phyloP scores from a whole-genome alignment of 2,329 filamentous ascomycete species.

The Aplosporella prunicola region DNA sequence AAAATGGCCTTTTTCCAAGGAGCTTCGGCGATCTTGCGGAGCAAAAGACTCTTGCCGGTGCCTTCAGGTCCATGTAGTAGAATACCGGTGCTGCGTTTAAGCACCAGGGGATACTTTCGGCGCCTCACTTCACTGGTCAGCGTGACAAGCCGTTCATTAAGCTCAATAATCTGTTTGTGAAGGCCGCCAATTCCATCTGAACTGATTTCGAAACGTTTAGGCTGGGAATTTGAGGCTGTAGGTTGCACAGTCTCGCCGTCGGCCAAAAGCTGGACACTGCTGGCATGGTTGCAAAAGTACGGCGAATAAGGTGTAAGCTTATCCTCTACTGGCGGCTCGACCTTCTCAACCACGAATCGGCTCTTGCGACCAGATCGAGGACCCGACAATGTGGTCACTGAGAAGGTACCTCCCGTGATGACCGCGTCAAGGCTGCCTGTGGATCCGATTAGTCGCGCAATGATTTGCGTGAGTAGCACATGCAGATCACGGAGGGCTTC shows the following conservation, averaged over 20 bases:
- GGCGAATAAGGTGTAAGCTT: constrained; percentile 15
- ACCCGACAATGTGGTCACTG: constrained; percentile 24
- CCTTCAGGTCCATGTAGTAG: constrained; percentile 74
- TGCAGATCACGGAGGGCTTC: too few relatives aligned
- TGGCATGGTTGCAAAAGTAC: constrained; percentile 23
- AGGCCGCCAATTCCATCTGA: constrained; percentile 57
- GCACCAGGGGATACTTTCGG: constrained; percentile 4
- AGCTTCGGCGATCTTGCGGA: constrained; percentile 53
- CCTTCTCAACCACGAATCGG: constrained; percentile 51
- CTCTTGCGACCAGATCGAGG: constrained; percentile 48
- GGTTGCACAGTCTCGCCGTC: constrained; percentile 1
- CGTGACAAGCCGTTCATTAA: constrained; percentile 56
- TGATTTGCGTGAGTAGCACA: neutral
- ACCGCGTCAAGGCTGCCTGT: constrained; percentile 57
- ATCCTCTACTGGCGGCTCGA: constrained; percentile 34
- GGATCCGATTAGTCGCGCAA: constrained; percentile 1
- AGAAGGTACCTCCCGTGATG: constrained; percentile 60
- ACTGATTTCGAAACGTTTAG: constrained; percentile 12
- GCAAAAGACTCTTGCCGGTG: constrained; percentile 71
- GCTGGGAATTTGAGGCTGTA: constrained; percentile 11
- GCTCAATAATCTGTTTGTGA: constrained; percentile 49
- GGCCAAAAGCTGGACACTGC: constrained; percentile 17
- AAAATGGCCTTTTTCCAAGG: constrained; percentile 63
- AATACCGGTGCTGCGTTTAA: constrained; percentile 39
- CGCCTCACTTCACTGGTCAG: constrained; percentile 14